phyloP scores from a whole-genome alignment of 73 alveolate genomes.

The Loxodes magnus region DNA sequence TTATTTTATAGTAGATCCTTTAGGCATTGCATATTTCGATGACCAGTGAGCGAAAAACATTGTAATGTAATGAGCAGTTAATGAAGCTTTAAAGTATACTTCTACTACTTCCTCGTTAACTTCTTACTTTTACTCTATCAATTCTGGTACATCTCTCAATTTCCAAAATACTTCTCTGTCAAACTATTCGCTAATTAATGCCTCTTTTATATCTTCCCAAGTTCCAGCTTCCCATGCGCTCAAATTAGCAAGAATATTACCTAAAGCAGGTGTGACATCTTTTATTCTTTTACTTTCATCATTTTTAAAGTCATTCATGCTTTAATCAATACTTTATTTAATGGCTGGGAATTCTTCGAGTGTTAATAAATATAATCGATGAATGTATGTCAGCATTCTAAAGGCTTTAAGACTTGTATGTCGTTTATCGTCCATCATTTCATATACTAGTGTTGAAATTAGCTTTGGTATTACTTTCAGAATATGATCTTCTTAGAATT shows the following conservation, averaged over 20 bases:
- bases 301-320: constrained; percentile 59
- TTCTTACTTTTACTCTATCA: constrained; percentile 43
- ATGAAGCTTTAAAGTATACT: constrained; percentile 74
- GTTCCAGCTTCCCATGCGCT: constrained; percentile 49
- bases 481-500: constrained; percentile 56
- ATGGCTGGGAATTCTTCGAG: constrained; percentile 68
- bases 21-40: constrained; percentile 28
- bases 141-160: constrained; percentile 78
- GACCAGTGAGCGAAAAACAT: constrained; percentile 53
- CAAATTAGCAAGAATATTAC: constrained; percentile 66
- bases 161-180: constrained; percentile 94
- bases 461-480: constrained; percentile 83
- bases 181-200: constrained; percentile 72
- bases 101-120: constrained; percentile 58
- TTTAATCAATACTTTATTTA: constrained; percentile 52
- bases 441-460: constrained; percentile 54
- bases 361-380: constrained; percentile 55
- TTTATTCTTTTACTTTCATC: constrained; percentile 69
- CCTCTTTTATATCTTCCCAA: constrained; percentile 57
- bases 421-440: constrained; percentile 67
- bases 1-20: too few species aligned
- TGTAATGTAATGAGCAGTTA: constrained; percentile 70
- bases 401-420: constrained; percentile 76
- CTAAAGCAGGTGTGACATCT: constrained; percentile 77
- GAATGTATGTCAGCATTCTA: constrained; percentile 57